A percentile compares a stretch with the other conserved stretches of the same genome.
phyloP scores from a whole-genome alignment of 306 rosid species.

The Arachis hypogaea region DNA sequence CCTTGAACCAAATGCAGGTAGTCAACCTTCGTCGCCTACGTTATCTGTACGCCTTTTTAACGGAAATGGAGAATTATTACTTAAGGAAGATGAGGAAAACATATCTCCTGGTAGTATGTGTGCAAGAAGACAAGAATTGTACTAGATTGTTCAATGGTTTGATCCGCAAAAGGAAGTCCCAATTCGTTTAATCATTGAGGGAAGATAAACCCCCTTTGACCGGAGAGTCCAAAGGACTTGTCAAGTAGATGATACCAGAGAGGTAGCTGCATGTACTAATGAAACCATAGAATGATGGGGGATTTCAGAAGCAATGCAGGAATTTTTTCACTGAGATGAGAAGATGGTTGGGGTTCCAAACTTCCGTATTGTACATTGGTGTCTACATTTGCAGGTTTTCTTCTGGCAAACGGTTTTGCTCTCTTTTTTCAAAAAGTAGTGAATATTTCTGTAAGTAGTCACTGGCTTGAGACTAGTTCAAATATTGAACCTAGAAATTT shows the following conservation, averaged over 20 bases:
- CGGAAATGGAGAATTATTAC: slow-evolving; percentile 61
- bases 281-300: slow-evolving; percentile 22
- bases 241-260: slow-evolving; percentile 20
- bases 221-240: slow-evolving; percentile 33
- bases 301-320: slow-evolving; percentile 36
- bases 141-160: slow-evolving; percentile 44
- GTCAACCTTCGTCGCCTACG: slow-evolving; percentile 60
- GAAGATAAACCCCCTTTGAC: slow-evolving; percentile 12
- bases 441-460: not conserved
- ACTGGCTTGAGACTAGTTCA: slow-evolving; percentile 37
- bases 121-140: slow-evolving; percentile 59
- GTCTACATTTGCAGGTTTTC: slow-evolving; percentile 31
- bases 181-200: slow-evolving; percentile 13
- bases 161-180: slow-evolving; percentile 18
- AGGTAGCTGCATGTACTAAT: slow-evolving; percentile 16
- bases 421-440: slow-evolving; percentile 13
- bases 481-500: slow-evolving; percentile 29
- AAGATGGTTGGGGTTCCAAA: slow-evolving; percentile 32
- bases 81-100: slow-evolving; percentile 62
- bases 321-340: slow-evolving; percentile 25
- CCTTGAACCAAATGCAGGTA: slow-evolving; percentile 50
- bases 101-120: slow-evolving; percentile 47
- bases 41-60: slow-evolving; percentile 59
- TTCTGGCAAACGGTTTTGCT: slow-evolving; percentile 22
- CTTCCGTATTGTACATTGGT: slow-evolving; percentile 8